These are phyloP conservation scores for Breviolum minutum DNA, from an alignment of 73 alveolate species.

Conservation along the genomic window DNA sequence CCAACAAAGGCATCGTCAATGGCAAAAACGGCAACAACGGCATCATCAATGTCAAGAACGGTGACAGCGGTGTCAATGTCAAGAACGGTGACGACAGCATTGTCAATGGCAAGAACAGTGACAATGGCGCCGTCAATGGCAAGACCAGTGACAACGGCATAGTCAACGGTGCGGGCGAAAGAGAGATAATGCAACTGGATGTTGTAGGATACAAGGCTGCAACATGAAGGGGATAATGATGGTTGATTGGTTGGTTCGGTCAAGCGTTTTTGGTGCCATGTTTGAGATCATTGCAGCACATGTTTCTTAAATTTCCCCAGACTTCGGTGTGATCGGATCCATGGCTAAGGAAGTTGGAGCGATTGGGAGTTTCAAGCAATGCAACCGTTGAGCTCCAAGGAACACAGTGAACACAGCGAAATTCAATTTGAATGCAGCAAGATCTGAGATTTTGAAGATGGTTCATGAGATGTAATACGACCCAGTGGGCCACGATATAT, in stretches of 20 bases:
- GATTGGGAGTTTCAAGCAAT: conserved; percentile 45
- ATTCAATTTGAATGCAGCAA: not conserved
- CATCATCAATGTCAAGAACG: not conserved
- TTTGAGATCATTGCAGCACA: too few species aligned
- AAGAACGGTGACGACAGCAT: not conserved
- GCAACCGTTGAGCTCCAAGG: not conserved
- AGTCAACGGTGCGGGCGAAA: not conserved
- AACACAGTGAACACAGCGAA: not conserved
- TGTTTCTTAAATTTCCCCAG: too few species aligned
- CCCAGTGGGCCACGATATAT: too few species aligned
- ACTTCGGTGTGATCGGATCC: too few species aligned
- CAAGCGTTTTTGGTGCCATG: too few species aligned
- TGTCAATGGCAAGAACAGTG: not conserved
- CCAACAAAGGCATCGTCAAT: not conserved
- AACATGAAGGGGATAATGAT: too few species aligned
- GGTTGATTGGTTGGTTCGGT: too few species aligned
- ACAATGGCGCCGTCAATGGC: not conserved
- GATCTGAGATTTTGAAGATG: too few species aligned
- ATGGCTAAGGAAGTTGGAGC: conserved; percentile 39
- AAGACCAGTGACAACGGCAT: not conserved
- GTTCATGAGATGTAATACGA: too few species aligned
- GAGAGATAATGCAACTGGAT: not conserved
- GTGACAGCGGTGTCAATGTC: not conserved
- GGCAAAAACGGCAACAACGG: not conserved
- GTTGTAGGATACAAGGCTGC: not conserved